Evolutionary conservation across 2,329 filamentous ascomycete species (phyloP), one percentile per base, ranked within the genome.

Genomic region (Beauveria australis): DNA sequence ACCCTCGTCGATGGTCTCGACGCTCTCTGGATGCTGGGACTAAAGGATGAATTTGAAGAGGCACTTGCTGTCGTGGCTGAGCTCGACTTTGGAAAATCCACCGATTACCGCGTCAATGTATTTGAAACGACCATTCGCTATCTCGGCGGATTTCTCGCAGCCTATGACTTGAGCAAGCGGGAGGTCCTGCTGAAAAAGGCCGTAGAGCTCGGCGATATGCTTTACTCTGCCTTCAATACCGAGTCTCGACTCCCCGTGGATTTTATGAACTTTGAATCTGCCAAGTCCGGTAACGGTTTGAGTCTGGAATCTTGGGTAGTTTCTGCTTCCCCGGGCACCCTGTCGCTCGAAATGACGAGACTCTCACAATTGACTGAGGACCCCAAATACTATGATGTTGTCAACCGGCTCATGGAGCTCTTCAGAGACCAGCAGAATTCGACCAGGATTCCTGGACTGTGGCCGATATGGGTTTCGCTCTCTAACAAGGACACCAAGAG

Each of bases 91-190:
- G 79, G 81, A 1, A 78, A 73, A 2, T 81, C 83, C 0, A 71
- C 73, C 0, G 65, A 67, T 19, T 53, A 62, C 18, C 64, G 80
- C 37, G 81, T 89, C 64, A 88, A 87, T 63, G 75, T 89, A 0
- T 89, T 90, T 63, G 87, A 90, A 72, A 89, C 86, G 1, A 88
- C 81, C 12, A 89, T 89, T 61, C 81, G 87, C 47, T 89, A 89
- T 67, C 78, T 90, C 0, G 87, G 87, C 16, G 87, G 87, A 1
- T 79, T 89, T 59, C 67, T 90, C 60, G 81, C 83, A n/a, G 87
- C 87, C 0, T 89, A 89, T 68, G 87, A 89, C 67, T 70, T 89
- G 24, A 88, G 84, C 66, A 77, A 75, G 40, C 78, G 78, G 59
- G 74, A 79, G 61, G 74, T 76, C n/a, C 71, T 89, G 58, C 74